Evolutionary conservation across 148 eudicot species (phyloP), one percentile per base, ranked within the genome.

Genomic region (Drosera capensis): DNA sequence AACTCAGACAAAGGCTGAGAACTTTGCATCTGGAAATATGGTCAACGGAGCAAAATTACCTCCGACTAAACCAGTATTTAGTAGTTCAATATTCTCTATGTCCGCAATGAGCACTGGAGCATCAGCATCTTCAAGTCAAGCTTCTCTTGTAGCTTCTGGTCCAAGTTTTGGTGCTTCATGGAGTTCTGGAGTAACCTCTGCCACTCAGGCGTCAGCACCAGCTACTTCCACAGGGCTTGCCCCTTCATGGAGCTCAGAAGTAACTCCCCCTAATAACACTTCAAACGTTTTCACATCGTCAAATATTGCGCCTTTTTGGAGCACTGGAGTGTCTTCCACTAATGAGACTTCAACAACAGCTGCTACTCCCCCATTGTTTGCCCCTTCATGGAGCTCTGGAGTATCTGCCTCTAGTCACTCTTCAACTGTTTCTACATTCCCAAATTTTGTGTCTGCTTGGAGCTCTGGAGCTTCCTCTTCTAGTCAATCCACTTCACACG

Each of bases 361-460:
- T 8, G 40, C 48, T 16, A 25, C 61, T 35, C 17, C 64, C 28
- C 17, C 64, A 5, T 23, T 57, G 30, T 45, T 56, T 52, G 26
- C 20, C 25, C 36, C 45, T 28, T 34, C 38, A 13, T 34, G 38
- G 38, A 15, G 38, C 38, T 46, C 50, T 51, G 70, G 65, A 49
- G 62, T 52, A 37, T 62, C 36, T 29, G 28, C 57, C 19, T 48
- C 45, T 29, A 70, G 48, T 56, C 77, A 67, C 41, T 15, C 67
- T 20, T 46, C 77, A 19, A 72, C 77, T 53, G 30, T 62, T 28
- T 79, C 80, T 60, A n/a, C n/a, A n/a, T n/a, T n/a, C n/a, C n/a
- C n/a, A n/a, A n/a, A n/a, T n/a, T n/a, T n/a, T n/a, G n/a, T n/a
- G n/a, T n/a, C n/a, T n/a, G n/a, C n/a, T n/a, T n/a, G n/a, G n/a